These are phyloP conservation scores for Starmerella cellae DNA, from an alignment of 805 yeast genomes.

Conservation along the genomic window DNA sequence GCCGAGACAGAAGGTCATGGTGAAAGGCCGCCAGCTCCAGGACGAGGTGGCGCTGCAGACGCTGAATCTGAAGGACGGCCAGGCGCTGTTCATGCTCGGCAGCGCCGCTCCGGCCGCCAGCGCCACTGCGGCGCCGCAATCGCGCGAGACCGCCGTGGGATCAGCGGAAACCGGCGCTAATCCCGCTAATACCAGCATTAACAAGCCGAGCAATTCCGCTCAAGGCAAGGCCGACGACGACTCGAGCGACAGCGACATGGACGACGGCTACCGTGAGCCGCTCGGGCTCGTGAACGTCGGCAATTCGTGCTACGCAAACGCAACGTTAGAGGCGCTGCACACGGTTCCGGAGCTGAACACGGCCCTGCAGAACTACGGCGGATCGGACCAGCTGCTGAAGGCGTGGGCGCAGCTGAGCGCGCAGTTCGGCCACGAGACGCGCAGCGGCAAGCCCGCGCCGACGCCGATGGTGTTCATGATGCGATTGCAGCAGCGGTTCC, in stretches of 20 bases:
- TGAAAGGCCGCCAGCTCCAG: constrained; percentile 75
- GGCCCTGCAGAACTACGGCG: constrained; percentile 32
- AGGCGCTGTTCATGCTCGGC: constrained; percentile 78
- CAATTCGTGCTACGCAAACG: constrained; percentile 65
- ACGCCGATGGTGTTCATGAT: constrained; percentile 56
- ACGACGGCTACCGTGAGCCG: constrained; percentile 34
- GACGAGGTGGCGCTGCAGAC: constrained; percentile 48
- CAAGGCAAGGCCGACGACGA: constrained; percentile 48
- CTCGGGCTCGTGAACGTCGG: constrained; percentile 59
- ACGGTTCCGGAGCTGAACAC: constrained; percentile 38
- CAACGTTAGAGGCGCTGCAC: constrained; percentile 47
- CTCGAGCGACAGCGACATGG: constrained; percentile 32
- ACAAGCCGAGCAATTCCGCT: constrained; percentile 42
- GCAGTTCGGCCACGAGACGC: constrained; percentile 22
- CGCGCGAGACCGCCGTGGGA: too few species aligned
- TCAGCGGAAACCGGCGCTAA: not conserved
- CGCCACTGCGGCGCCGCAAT: constrained; percentile 2
- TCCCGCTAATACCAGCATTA: constrained; percentile 15
- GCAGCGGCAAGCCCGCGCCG: constrained; percentile 32
- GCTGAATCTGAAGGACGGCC: constrained; percentile 48
- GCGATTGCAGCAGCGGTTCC: constrained; percentile 45
- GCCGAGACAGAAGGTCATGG: constrained; percentile 76
- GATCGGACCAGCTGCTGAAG: constrained; percentile 27
- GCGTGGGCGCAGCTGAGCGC: constrained; percentile 25
- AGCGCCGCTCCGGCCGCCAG: constrained; percentile 41